These are phyloP conservation scores for Pseudocercospora crystallina DNA, from an alignment of 2,329 filamentous ascomycete species.

Conservation along the genomic window DNA sequence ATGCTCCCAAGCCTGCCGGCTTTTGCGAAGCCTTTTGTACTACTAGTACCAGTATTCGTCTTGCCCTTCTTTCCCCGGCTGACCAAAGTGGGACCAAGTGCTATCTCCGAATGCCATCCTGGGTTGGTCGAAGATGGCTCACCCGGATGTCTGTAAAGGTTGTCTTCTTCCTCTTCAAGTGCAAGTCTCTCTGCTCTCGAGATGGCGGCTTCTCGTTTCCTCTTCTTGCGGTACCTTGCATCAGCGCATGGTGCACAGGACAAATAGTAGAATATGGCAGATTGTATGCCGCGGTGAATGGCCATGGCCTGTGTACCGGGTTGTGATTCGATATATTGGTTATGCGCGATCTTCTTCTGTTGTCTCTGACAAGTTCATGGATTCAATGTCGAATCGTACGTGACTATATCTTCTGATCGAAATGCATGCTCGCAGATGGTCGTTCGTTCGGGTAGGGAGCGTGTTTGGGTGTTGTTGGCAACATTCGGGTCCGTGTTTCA, in stretches of 20 bases:
- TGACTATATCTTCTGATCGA: constrained; percentile 5
- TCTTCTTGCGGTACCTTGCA: constrained; percentile 66
- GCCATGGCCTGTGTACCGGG: constrained; percentile 29
- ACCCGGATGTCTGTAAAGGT: constrained; percentile 69
- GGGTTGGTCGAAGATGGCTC: constrained; percentile 83
- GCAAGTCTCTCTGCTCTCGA: constrained; percentile 56
- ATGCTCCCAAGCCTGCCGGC: constrained; percentile 45
- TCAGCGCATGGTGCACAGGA: constrained; percentile 78
- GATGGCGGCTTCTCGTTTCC: constrained; percentile 63
- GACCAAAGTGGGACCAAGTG: constrained; percentile 64
- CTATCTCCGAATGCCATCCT: constrained; percentile 85
- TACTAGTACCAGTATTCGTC: constrained; percentile 37
- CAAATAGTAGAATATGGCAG: constrained; percentile 73
- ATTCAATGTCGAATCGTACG: not conserved
- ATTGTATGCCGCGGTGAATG: constrained; percentile 59
- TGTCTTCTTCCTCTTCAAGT: constrained; percentile 61
- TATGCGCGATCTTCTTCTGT: not conserved
- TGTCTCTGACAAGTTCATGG: constrained; percentile 12
- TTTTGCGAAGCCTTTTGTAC: constrained; percentile 13
- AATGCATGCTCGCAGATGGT: constrained; percentile 5
- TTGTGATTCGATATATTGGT: not conserved
- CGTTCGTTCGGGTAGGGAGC: not conserved
- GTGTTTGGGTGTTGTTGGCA: not conserved
- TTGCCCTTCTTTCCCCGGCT: constrained; percentile 45
- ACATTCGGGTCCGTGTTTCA: not conserved